Conservation (phyloP, 208 protist genomes). For the Trypanosoma melophagium region DNA sequence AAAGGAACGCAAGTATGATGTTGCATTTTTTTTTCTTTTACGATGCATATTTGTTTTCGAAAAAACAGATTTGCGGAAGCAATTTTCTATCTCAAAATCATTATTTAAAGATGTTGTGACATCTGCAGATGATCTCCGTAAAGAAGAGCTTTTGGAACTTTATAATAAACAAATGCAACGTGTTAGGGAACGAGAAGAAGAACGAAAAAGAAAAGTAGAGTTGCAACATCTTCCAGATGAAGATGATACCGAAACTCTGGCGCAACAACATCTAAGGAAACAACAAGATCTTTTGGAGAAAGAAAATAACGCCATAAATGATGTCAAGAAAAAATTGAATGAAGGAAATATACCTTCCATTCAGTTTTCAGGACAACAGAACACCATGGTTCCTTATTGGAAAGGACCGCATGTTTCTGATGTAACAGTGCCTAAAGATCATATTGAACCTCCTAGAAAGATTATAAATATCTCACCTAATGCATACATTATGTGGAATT, state of each 20-base stretch:
- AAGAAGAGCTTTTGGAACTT: constrained; percentile 25
- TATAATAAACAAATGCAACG: constrained; percentile 39
- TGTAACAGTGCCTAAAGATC: neutral
- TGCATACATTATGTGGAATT: constrained; percentile 35
- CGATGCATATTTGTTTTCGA: constrained; percentile 55
- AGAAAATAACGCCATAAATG: constrained; percentile 10
- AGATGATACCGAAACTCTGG: constrained; percentile 6
- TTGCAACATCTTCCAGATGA: constrained; percentile 9
- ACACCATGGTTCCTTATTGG: constrained; percentile 10
- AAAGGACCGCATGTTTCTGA: neutral
- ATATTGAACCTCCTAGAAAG: constrained; percentile 15
- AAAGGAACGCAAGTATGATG: constrained; percentile 29
- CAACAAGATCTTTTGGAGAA: constrained; percentile 25
- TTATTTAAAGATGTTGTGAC: constrained; percentile 35
- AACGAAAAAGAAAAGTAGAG: constrained; percentile 13
- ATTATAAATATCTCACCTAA: constrained; percentile 16
- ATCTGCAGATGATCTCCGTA: constrained; percentile 26
- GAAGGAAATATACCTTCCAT: neutral
- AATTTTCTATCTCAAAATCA: constrained; percentile 13
- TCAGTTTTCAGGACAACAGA: neutral
- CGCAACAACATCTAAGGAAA: constrained; percentile 19
- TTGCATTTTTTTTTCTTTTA: constrained; percentile 52
- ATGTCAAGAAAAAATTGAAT: constrained; percentile 8
- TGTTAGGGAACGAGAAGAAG: constrained; percentile 36
- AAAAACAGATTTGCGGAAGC: constrained; percentile 26